A percentile compares a stretch with the other conserved stretches of the same genome.
phyloP scores from a whole-genome alignment of 1,284 basidiomycete species.

The Cryptococcus floricola region DNA sequence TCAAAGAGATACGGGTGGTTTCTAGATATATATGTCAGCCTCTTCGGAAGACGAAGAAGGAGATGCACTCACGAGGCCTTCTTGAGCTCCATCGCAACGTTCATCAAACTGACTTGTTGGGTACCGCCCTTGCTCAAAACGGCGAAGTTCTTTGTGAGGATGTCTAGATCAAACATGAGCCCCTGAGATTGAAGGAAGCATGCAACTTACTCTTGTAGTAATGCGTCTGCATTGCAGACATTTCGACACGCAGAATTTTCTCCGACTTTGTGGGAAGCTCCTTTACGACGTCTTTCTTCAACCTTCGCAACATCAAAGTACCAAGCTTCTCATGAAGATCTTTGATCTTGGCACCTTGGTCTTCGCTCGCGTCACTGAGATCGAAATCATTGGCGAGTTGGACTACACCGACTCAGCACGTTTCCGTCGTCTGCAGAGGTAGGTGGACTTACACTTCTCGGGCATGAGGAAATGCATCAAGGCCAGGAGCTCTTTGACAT shows the following conservation, averaged over 20 bases:
- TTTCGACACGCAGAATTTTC: conserved; percentile 94
- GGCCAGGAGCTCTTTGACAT: conserved; percentile 94
- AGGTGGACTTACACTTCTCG: conserved; percentile 71
- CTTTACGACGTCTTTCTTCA: conserved; percentile 97
- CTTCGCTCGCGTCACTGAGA: conserved; percentile 67
- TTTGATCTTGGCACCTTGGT: conserved; percentile 92
- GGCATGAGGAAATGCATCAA: conserved; percentile 99
- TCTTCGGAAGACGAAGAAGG: background rate
- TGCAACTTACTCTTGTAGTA: conserved; percentile 77
- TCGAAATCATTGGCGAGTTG: conserved; percentile 93
- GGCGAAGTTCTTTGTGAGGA: conserved; percentile 94
- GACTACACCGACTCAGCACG: conserved; percentile 10
- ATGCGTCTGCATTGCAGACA: conserved; percentile 94
- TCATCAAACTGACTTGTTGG: conserved; percentile 85
- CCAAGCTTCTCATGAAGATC: conserved; percentile 91
- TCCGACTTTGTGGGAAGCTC: conserved; percentile 97
- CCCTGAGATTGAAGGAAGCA: background rate
- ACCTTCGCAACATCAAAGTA: conserved; percentile 87
- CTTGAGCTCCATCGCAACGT: conserved; percentile 95
- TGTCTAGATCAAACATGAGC: conserved; percentile 53
- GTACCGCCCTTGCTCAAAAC: conserved; percentile 84
- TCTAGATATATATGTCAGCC: conserved; percentile 7
- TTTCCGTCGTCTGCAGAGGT: background rate
- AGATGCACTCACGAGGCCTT: conserved; percentile 66
- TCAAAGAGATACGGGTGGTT: conserved; percentile 99